Evolutionary conservation across 129 eudicot genomes (phyloP).

Genomic region (Solidago caesia): DNA sequence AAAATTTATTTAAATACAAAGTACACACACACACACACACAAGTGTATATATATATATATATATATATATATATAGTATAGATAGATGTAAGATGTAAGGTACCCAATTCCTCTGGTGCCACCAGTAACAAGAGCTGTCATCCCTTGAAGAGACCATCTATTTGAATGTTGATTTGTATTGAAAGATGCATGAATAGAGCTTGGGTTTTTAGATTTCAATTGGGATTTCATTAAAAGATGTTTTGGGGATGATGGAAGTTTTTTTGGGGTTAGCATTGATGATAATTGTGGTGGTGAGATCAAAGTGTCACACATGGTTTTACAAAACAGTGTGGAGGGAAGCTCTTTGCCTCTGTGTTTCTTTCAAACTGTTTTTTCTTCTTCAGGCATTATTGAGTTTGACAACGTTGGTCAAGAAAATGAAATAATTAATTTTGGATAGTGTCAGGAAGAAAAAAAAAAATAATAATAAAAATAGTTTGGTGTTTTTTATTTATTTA

Average conservation of each 20-base stretch:
- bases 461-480: too few relatives aligned
- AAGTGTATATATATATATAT: too few relatives aligned
- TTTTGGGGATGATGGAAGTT: constrained; percentile 21
- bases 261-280: constrained; percentile 17
- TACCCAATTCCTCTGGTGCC: constrained; percentile 86
- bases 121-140: constrained; percentile 81
- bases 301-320: constrained; percentile 28
- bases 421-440: background rate
- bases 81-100: background rate
- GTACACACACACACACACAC: background rate
- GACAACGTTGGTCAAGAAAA: background rate
- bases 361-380: background rate
- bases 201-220: constrained; percentile 13
- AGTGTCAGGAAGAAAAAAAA: too few relatives aligned
- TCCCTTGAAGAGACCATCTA: constrained; percentile 71
- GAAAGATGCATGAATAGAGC: background rate
- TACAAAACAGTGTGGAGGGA: background rate
- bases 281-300: constrained; percentile 5
- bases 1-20: background rate
- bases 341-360: background rate
- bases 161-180: constrained; percentile 24
- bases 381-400: background rate
- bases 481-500: too few relatives aligned
- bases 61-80: too few relatives aligned
- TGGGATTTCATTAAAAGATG: constrained; percentile 23